Evolutionary conservation across 2,329 filamentous ascomycete genomes (phyloP), one percentile per base, ranked within the genome.

Genomic region (Chrysosphaeria jannelii): DNA sequence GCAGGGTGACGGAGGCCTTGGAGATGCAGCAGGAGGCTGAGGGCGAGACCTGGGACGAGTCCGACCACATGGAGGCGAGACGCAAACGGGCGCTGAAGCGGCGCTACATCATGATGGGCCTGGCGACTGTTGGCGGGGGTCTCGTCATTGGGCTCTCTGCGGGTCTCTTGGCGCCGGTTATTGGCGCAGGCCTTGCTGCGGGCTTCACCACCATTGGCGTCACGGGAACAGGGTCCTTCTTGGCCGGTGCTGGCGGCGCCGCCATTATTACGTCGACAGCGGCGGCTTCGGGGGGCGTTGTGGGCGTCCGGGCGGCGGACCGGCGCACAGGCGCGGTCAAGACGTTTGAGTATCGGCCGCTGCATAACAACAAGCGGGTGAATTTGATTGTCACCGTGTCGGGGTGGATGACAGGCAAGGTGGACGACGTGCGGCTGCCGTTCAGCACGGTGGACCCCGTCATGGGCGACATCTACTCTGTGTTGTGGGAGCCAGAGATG

Each of bases 401-500:
- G 1, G 85, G 85, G 4, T 97, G 85, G 85, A 88, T 97, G 71
- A 91, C 76, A 19, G 85, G 88, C 36, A 93, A 89, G 39, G 67
- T 89, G 25, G 85, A 97, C 45, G 85, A 97, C 41, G 79, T 97
- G 23, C 72, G 85, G 29, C 47, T 97, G 36, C 85, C 85, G 6
- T 97, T 72, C 44, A 91, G 78, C 47, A 97, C 88, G 0, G 70
- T 97, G 5, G 79, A 97, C 41, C 76, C 88, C 1, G 62, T 93
- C 31, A 97, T 97, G 85, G 85, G 85, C 8, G 85, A 97, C 39
- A 66, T 97, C 10, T 97, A 97, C 46, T 91, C 81, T 1, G 68
- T 97, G 8, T 52, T 88, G 28, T 97, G 85, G 79, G 85, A 97
- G 43, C 88, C 85, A 3, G 85, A 97, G 39, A 89, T 97, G 79